A percentile compares a stretch with the other conserved stretches of the same genome.
phyloP scores from a whole-genome alignment of 1,139 yeast genomes.

The Saccharomycopsis phalli region DNA sequence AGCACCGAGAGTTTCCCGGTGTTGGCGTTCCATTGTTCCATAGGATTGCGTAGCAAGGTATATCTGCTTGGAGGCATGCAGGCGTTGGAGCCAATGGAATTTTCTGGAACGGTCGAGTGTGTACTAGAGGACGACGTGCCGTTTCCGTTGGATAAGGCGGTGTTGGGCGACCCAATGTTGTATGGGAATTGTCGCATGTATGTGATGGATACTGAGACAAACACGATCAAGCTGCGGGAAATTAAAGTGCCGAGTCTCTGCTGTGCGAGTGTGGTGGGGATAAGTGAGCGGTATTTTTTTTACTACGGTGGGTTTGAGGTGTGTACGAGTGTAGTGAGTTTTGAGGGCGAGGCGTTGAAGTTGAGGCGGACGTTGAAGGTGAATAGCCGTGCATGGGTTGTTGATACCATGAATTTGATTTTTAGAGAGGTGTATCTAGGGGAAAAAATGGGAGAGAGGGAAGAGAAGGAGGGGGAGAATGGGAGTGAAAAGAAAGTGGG shows the following conservation, averaged over 20 bases:
- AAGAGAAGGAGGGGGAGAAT: too few relatives aligned
- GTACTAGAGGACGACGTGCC: constrained; percentile 30
- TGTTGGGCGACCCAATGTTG: constrained; percentile 33
- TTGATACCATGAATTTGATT: constrained; percentile 31
- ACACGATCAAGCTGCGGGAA: constrained; percentile 24
- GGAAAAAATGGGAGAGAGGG: too few relatives aligned
- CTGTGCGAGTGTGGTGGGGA: constrained; percentile 30
- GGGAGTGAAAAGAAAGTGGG: too few relatives aligned
- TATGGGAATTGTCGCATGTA: constrained; percentile 30
- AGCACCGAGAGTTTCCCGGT: constrained; percentile 32
- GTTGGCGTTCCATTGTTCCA: constrained; percentile 33
- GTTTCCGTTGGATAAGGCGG: constrained; percentile 31
- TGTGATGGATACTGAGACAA: constrained; percentile 31
- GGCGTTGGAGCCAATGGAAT: constrained; percentile 26
- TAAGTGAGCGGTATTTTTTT: constrained; percentile 34
- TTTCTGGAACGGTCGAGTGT: neutral
- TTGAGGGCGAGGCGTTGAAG: constrained; percentile 24
- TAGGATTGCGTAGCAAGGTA: constrained; percentile 29
- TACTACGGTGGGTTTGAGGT: constrained; percentile 40
- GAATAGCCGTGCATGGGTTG: constrained; percentile 34
- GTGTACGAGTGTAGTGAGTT: constrained; percentile 25
- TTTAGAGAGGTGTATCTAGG: constrained; percentile 33
- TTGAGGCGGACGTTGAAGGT: constrained; percentile 29
- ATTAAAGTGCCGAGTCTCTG: constrained; percentile 33
- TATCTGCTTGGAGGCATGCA: constrained; percentile 37